phyloP scores from a whole-genome alignment of 2,329 filamentous ascomycete genomes.

The Bretziella fagacearum region DNA sequence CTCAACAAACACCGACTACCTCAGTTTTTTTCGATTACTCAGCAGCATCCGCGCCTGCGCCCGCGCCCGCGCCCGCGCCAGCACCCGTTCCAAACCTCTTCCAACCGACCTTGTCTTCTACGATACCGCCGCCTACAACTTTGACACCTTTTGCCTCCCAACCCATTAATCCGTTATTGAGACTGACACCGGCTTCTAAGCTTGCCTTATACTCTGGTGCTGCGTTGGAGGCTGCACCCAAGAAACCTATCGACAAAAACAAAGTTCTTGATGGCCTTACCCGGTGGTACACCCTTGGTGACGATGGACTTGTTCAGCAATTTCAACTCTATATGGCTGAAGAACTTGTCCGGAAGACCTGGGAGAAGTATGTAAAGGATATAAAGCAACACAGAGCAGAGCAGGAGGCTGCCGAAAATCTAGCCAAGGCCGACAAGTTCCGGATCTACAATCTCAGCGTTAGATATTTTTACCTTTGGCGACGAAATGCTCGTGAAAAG shows the following conservation, averaged over 20 bases:
- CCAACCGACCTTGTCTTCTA: not conserved
- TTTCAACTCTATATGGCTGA: constrained; percentile 31
- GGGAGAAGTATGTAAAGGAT: constrained; percentile 25
- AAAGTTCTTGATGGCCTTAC: constrained; percentile 30
- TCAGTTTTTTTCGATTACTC: not conserved
- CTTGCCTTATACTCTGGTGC: constrained; percentile 11
- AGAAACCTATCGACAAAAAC: constrained; percentile 4
- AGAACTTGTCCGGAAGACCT: constrained; percentile 28
- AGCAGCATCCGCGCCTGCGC: too few species aligned
- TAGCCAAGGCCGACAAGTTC: constrained; percentile 32
- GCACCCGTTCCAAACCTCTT: not conserved
- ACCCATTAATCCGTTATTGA: not conserved
- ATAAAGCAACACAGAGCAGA: constrained; percentile 26
- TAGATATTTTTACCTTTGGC: constrained; percentile 42
- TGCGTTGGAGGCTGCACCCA: not conserved
- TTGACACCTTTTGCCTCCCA: not conserved
- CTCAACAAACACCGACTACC: not conserved
- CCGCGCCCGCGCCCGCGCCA: not conserved
- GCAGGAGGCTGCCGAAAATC: constrained; percentile 32
- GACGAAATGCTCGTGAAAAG: constrained; percentile 29
- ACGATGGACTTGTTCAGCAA: constrained; percentile 35
- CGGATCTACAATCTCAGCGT: constrained; percentile 32
- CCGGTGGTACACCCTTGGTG: constrained; percentile 37
- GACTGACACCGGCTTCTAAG: constrained; percentile 4
- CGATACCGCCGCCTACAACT: not conserved